Conservation (phyloP, 257 asterid genomes). For the Solanum arcanum region DNA sequence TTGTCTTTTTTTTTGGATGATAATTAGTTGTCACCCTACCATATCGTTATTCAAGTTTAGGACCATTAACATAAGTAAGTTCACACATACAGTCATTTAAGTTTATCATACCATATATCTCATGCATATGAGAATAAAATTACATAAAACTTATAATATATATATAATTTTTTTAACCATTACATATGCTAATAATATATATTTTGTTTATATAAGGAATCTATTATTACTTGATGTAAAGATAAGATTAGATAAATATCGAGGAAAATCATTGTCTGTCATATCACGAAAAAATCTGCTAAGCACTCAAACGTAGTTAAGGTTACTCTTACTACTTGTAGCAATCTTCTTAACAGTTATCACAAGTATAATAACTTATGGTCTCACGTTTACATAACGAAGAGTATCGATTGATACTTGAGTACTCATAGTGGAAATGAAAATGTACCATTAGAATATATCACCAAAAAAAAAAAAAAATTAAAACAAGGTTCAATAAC, state of each 20-base stretch:
- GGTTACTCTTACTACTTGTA: background rate
- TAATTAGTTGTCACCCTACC: background rate
- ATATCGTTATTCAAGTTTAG: background rate
- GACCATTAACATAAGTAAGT: background rate
- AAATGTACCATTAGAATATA: background rate
- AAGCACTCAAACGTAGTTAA: background rate
- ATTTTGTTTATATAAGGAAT: too few species aligned
- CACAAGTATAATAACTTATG: background rate
- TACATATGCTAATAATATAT: too few species aligned
- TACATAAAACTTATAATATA: too few species aligned
- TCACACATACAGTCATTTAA: background rate
- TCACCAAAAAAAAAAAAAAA: background rate
- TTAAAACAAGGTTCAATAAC: background rate
- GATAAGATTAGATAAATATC: background rate
- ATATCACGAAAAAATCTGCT: background rate
- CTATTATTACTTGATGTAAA: background rate
- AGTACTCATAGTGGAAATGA: background rate
- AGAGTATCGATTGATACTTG: background rate
- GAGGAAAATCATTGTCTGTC: background rate
- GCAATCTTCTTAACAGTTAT: background rate
- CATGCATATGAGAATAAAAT: background rate
- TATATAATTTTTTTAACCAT: too few species aligned
- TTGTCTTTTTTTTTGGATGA: too few species aligned
- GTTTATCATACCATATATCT: background rate
- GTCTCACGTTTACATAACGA: background rate